Conservation (phyloP, 441 rosid species). For the Cnidoscolus chayamansa region DNA sequence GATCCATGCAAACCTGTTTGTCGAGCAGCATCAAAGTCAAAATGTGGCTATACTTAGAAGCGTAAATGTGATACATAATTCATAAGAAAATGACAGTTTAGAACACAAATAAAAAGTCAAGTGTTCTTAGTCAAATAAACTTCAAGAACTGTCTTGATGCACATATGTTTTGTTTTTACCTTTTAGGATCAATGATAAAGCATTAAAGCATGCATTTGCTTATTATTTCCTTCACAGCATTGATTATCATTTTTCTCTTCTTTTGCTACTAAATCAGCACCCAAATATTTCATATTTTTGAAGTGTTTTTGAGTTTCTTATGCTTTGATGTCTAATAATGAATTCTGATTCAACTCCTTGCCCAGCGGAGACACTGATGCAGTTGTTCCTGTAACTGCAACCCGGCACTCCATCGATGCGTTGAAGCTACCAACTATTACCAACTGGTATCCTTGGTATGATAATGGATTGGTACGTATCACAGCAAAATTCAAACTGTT, state of each 20-base stretch:
- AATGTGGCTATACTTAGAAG: background rate
- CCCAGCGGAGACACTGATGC: slow-evolving; percentile 88
- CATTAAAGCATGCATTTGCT: background rate
- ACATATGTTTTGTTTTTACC: background rate
- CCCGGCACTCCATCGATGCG: slow-evolving; percentile 73
- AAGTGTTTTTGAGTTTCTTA: background rate
- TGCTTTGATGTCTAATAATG: background rate
- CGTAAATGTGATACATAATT: background rate
- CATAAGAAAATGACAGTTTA: background rate
- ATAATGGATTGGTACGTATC: slow-evolving; percentile 52
- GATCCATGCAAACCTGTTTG: background rate
- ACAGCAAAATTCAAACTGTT: background rate
- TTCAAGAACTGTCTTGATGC: background rate
- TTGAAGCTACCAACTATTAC: slow-evolving; percentile 61
- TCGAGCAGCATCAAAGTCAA: slow-evolving; percentile 2
- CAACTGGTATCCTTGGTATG: slow-evolving; percentile 91
- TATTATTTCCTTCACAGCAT: background rate
- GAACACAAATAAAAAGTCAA: background rate
- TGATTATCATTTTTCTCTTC: background rate
- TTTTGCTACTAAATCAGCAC: background rate
- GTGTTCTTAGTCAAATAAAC: background rate
- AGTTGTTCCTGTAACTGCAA: slow-evolving; percentile 84
- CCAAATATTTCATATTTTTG: background rate
- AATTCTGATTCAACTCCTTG: slow-evolving; percentile 24
- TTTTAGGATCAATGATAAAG: background rate